Percentiles rank a stretch among this genome's conserved stretches.
phyloP scores from a whole-genome alignment of 768 basidiomycete genomes.

The Rhodocollybia butyracea region DNA sequence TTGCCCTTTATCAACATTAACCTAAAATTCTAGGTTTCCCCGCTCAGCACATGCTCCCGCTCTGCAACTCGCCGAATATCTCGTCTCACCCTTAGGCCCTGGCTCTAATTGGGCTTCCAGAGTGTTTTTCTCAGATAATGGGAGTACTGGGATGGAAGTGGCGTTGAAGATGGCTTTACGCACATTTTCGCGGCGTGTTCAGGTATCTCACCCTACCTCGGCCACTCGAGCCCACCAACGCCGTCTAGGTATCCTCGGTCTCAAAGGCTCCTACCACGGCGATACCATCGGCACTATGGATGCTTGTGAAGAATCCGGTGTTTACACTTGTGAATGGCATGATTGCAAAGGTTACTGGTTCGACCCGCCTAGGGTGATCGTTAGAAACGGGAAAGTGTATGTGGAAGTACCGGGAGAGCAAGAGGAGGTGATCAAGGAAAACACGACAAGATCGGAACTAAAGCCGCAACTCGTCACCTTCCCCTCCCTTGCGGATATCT shows the following conservation, averaged over 20 bases:
- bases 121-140: constrained; percentile 93
- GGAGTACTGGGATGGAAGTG: constrained; percentile 96
- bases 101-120: constrained; percentile 89
- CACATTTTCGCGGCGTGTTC: constrained; percentile 46
- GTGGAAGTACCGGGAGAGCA: constrained; percentile 45
- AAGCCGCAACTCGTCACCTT: constrained; percentile 17
- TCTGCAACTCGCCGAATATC: constrained; percentile 73
- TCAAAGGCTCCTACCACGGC: constrained; percentile 94
- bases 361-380: constrained; percentile 77
- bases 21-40: constrained; percentile 49
- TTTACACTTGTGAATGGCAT: constrained; percentile 97
- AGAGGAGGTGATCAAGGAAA: not conserved
- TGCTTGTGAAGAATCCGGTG: constrained; percentile 80
- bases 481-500: constrained; percentile 54
- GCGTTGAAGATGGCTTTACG: constrained; percentile 95
- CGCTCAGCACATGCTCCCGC: constrained; percentile 86
- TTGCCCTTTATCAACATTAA: not conserved
- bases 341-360: constrained; percentile 91
- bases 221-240: constrained; percentile 30
- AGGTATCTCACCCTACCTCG: constrained; percentile 13
- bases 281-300: constrained; percentile 99
- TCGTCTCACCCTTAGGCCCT: constrained; percentile 64
- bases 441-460: constrained; percentile 31
- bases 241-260: constrained; percentile 72
- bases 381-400: constrained; percentile 54